These are phyloP conservation scores for Acacia acuminata DNA, from an alignment of 306 rosid species.

Conservation along the genomic window DNA sequence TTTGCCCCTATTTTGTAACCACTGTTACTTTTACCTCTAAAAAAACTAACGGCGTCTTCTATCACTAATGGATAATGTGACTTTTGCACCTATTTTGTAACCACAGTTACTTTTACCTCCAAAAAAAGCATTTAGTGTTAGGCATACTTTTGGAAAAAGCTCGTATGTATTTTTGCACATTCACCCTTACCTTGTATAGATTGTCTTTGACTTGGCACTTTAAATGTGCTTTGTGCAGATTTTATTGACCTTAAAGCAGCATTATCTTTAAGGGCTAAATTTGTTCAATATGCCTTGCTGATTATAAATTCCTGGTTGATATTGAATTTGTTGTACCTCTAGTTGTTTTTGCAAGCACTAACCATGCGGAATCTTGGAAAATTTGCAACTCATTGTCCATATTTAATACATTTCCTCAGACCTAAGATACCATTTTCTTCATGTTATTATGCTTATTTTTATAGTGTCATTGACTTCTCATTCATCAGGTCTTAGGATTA, in stretches of 20 bases:
- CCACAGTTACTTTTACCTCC: too few species aligned
- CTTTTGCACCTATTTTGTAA: too few species aligned
- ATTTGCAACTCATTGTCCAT: slow-evolving; percentile 4
- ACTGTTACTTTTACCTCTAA: too few species aligned
- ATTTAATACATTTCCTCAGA: neutral
- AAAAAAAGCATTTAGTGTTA: too few species aligned
- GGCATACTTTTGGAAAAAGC: too few species aligned
- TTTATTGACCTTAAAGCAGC: neutral
- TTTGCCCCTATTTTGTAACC: too few species aligned
- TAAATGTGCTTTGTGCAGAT: neutral
- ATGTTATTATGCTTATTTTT: slow-evolving; percentile 8
- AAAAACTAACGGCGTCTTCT: too few species aligned
- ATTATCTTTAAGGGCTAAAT: neutral
- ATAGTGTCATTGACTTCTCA: neutral
- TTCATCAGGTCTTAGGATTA: slow-evolving; percentile 26
- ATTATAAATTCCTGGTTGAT: neutral
- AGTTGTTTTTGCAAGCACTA: neutral
- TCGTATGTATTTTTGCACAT: too few species aligned
- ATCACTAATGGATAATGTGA: too few species aligned
- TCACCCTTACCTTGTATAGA: neutral
- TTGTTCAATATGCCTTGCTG: neutral
- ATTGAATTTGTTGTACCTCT: neutral
- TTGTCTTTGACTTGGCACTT: slow-evolving; percentile 2
- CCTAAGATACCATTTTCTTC: slow-evolving; percentile 14
- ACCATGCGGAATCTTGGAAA: neutral